Evolutionary conservation across 1,139 yeast genomes (phyloP).

Genomic region (Nakaseomyces uthaithaninus): DNA sequence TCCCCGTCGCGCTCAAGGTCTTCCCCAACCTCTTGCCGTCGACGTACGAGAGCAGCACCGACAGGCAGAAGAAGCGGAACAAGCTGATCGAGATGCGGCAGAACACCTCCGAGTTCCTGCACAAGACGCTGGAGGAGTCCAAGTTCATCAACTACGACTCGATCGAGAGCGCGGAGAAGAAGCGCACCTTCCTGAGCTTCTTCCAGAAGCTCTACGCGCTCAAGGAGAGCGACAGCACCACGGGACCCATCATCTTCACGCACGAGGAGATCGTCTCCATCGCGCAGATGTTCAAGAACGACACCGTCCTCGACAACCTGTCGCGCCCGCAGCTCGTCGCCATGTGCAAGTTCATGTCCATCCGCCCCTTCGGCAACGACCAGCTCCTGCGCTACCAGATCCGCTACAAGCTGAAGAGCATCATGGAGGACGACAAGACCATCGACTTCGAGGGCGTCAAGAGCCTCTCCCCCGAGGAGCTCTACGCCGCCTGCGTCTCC

Average conservation of each 20-base stretch:
- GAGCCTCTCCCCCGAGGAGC: slow-evolving; percentile 70
- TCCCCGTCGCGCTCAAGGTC: slow-evolving; percentile 80
- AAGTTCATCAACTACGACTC: slow-evolving; percentile 35
- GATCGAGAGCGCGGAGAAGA: slow-evolving; percentile 48
- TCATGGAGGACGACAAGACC: slow-evolving; percentile 85
- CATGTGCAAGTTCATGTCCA: slow-evolving; percentile 85
- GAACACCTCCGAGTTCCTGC: slow-evolving; percentile 73
- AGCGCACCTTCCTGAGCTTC: slow-evolving; percentile 67
- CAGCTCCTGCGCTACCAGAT: slow-evolving; percentile 86
- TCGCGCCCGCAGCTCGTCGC: slow-evolving; percentile 90
- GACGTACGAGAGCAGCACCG: slow-evolving; percentile 77
- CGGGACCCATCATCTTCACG: slow-evolving; percentile 39
- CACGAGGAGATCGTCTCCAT: slow-evolving; percentile 70
- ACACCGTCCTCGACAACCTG: slow-evolving; percentile 84
- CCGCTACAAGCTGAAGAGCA: slow-evolving; percentile 79
- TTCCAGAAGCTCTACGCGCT: slow-evolving; percentile 60
- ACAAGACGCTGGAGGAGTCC: slow-evolving; percentile 65
- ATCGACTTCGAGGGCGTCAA: slow-evolving; percentile 93
- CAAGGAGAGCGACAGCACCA: slow-evolving; percentile 62
- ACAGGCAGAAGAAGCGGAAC: slow-evolving; percentile 59
- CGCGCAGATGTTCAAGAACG: slow-evolving; percentile 88
- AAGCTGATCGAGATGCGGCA: slow-evolving; percentile 67
- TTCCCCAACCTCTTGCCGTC: slow-evolving; percentile 94
- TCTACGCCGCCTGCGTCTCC: slow-evolving; percentile 83
- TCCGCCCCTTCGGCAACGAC: slow-evolving; percentile 91